A percentile compares a stretch with the other conserved stretches of the same genome.
Conservation (phyloP, 306 rosid genomes). For the Cajanus cajan region DNA sequence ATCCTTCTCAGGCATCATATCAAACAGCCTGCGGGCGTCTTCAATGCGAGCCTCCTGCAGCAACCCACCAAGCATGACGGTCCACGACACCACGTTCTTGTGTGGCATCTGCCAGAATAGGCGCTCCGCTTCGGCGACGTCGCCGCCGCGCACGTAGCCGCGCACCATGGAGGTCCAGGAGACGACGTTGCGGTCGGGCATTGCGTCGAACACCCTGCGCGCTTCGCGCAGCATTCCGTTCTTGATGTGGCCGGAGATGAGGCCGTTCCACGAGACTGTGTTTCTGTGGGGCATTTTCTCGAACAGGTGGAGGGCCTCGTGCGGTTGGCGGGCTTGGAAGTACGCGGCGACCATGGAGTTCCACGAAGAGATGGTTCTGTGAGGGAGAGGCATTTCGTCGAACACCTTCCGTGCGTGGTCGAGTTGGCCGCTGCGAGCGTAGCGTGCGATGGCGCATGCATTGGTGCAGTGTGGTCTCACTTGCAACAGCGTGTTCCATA, state of each 20-base stretch:
- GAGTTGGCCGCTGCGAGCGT: slow-evolving; percentile 36
- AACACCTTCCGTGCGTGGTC: slow-evolving; percentile 50
- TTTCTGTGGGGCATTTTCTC: slow-evolving; percentile 46
- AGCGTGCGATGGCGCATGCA: slow-evolving; percentile 30
- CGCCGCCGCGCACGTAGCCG: slow-evolving; percentile 43
- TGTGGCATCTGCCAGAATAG: slow-evolving; percentile 51
- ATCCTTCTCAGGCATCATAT: slow-evolving; percentile 54
- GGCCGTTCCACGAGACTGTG: slow-evolving; percentile 49
- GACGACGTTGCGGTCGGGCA: slow-evolving; percentile 53
- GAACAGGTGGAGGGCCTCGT: slow-evolving; percentile 43
- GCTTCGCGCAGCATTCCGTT: slow-evolving; percentile 47
- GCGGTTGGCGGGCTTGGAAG: slow-evolving; percentile 43
- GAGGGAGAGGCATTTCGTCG: slow-evolving; percentile 40
- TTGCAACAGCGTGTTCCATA: slow-evolving; percentile 1
- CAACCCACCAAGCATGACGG: slow-evolving; percentile 56
- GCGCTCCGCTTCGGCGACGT: slow-evolving; percentile 40
- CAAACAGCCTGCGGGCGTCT: slow-evolving; percentile 48
- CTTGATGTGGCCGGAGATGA: slow-evolving; percentile 43
- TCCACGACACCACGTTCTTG: slow-evolving; percentile 58
- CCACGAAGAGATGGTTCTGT: slow-evolving; percentile 43
- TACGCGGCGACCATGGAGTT: slow-evolving; percentile 55
- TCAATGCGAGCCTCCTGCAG: slow-evolving; percentile 48
- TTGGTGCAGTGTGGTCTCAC: slow-evolving; percentile 28
- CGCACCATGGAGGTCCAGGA: slow-evolving; percentile 65
- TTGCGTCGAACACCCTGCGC: slow-evolving; percentile 37